Evolutionary conservation across 176 grass and related monocot genomes (phyloP).

Genomic region (Microstegium vimineum): DNA sequence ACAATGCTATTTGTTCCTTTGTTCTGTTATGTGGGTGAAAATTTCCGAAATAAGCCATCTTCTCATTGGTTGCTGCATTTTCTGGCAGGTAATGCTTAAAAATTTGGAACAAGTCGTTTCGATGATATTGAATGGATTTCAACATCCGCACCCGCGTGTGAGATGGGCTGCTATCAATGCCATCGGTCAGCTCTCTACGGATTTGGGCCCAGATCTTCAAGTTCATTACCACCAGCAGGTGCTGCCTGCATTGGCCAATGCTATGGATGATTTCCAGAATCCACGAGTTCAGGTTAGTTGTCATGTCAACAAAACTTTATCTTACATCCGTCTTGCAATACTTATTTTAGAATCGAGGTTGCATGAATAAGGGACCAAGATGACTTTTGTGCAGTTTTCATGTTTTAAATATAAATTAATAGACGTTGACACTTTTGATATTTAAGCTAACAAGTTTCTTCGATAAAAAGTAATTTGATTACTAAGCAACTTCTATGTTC

Average conservation of each 20-base stretch:
- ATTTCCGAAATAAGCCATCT: not conserved
- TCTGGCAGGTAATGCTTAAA: constrained; percentile 83
- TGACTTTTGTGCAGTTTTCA: not conserved
- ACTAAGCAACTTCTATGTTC: not conserved
- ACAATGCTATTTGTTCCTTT: not conserved
- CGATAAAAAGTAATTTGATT: not conserved
- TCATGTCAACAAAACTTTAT: constrained; percentile 21
- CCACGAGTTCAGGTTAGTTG: constrained; percentile 79
- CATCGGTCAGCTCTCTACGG: constrained; percentile 93
- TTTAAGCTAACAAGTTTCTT: not conserved
- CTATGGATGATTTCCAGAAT: constrained; percentile 99
- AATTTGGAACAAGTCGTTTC: constrained; percentile 93
- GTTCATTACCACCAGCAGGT: constrained; percentile 88
- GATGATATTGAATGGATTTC: constrained; percentile 85
- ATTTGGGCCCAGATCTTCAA: constrained; percentile 95
- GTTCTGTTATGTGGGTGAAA: not conserved
- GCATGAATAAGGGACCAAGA: not conserved
- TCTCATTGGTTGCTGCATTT: constrained; percentile 25
- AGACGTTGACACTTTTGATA: not conserved
- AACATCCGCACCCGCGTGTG: constrained; percentile 82
- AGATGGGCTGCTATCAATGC: constrained; percentile 97
- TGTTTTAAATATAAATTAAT: not conserved
- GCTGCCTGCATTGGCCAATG: constrained; percentile 77
- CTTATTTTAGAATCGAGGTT: not conserved
- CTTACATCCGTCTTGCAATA: not conserved